A percentile compares a stretch with the other conserved stretches of the same genome.
These are phyloP conservation scores for Aspergillus ustus DNA, from an alignment of 2,329 filamentous ascomycete genomes.

Conservation along the genomic window DNA sequence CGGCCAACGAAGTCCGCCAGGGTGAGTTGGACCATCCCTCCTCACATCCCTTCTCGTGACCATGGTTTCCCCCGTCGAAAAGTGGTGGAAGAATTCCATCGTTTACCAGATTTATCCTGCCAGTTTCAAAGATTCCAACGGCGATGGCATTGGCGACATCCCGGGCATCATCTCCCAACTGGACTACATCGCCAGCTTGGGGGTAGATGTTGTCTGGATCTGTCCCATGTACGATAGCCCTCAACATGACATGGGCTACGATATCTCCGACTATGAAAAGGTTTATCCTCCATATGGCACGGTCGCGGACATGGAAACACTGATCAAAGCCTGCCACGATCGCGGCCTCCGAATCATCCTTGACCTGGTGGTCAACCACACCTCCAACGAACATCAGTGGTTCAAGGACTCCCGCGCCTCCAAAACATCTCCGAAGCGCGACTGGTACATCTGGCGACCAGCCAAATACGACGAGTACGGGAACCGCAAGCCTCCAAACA, in stretches of 20 bases:
- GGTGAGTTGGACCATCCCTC: conserved; percentile 20
- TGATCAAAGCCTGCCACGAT: conserved; percentile 63
- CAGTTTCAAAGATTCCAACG: conserved; percentile 57
- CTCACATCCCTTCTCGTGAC: conserved; percentile 7
- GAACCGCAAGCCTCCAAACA: conserved; percentile 70
- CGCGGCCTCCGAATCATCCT: conserved; percentile 72
- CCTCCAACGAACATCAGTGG: conserved; percentile 72
- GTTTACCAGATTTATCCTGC: conserved; percentile 59
- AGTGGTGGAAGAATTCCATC: conserved; percentile 44
- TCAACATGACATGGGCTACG: conserved; percentile 59
- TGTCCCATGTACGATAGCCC: conserved; percentile 56
- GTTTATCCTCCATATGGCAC: conserved; percentile 67
- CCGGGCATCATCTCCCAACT: conserved; percentile 66
- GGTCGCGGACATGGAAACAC: conserved; percentile 64
- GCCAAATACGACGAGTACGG: conserved; percentile 60
- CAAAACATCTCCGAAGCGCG: conserved; percentile 63
- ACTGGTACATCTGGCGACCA: conserved; percentile 66
- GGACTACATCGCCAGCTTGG: conserved; percentile 65
- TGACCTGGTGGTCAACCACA: conserved; percentile 79
- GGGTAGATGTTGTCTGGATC: conserved; percentile 64
- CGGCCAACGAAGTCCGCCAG: conserved; percentile 21
- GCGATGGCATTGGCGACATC: conserved; percentile 66
- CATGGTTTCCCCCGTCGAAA: conserved; percentile 32
- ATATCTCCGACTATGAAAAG: conserved; percentile 65
- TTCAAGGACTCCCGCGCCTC: conserved; percentile 68